Evolutionary conservation across 306 rosid genomes (phyloP).

Genomic region (Sophora flavescens): DNA sequence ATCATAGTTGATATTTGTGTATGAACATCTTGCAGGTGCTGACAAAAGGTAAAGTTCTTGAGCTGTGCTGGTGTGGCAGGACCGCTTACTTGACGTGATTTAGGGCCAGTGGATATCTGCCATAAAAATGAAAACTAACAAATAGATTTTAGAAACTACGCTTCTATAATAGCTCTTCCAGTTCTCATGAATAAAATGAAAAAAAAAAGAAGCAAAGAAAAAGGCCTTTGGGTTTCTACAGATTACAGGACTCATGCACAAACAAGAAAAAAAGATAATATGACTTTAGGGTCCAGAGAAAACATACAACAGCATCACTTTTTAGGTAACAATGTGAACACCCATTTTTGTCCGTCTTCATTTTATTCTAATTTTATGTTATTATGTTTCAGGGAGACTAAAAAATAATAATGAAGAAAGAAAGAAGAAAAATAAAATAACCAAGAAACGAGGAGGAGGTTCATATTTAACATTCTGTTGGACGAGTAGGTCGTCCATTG

Average conservation of each 20-base stretch:
- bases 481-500: no score
- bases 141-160: constrained; percentile 33
- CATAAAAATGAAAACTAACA: constrained; percentile 44
- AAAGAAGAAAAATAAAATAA: no score
- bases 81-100: constrained; percentile 91
- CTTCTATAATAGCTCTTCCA: constrained; percentile 7
- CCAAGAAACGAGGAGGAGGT: no score
- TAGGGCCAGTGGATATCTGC: constrained; percentile 97
- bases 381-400: no score
- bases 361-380: no score
- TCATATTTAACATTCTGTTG: no score
- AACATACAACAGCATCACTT: constrained; percentile 27
- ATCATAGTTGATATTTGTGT: constrained; percentile 71
- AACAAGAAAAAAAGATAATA: not conserved
- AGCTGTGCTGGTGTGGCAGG: constrained; percentile 96
- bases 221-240: constrained; percentile 20
- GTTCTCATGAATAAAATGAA: constrained; percentile 10
- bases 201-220: no score
- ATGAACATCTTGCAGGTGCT: constrained; percentile 94
- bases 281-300: not conserved
- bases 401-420: no score
- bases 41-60: constrained; percentile 85
- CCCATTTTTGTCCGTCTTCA: no score
- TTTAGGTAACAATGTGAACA: constrained; percentile 10
- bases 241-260: constrained; percentile 1